These are phyloP conservation scores for Kodamaea neixiangensis DNA, from an alignment of 805 yeast genomes.

Conservation along the genomic window DNA sequence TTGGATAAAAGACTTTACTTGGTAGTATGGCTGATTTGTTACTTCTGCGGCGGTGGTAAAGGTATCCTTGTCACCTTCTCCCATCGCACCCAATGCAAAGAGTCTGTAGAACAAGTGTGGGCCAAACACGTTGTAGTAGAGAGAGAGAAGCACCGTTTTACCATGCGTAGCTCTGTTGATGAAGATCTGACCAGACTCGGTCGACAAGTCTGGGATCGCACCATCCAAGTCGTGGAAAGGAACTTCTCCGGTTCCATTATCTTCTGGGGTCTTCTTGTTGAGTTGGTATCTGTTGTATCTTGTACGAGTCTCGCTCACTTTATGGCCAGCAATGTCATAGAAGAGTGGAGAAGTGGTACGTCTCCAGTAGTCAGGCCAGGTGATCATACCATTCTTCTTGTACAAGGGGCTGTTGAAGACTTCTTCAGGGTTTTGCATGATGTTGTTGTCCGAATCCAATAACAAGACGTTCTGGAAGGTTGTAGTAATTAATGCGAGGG, in stretches of 20 bases:
- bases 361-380: constrained; percentile 48
- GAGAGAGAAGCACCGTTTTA: constrained; percentile 55
- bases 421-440: constrained; percentile 31
- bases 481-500: constrained; percentile 47
- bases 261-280: constrained; percentile 4
- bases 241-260: constrained; percentile 19
- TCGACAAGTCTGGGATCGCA: constrained; percentile 66
- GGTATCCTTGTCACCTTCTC: constrained; percentile 26
- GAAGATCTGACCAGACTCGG: constrained; percentile 69
- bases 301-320: constrained; percentile 30
- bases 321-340: constrained; percentile 36
- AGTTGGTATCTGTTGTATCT: constrained; percentile 29
- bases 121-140: constrained; percentile 68
- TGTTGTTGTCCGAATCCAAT: constrained; percentile 38
- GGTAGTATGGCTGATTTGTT: constrained; percentile 19
- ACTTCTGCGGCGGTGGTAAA: constrained; percentile 22
- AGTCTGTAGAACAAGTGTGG: constrained; percentile 60
- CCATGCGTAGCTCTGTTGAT: constrained; percentile 61
- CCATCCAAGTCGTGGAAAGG: constrained; percentile 68
- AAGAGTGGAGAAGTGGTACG: constrained; percentile 37
- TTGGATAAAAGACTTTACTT: constrained; percentile 41
- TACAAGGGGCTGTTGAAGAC: constrained; percentile 31
- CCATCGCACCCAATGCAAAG: constrained; percentile 53
- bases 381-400: constrained; percentile 35
- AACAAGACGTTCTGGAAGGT: constrained; percentile 36